Percentiles rank a stretch among this genome's conserved stretches.
These are phyloP conservation scores for Leucaena leucocephala DNA, from an alignment of 306 rosid genomes.

Conservation along the genomic window DNA sequence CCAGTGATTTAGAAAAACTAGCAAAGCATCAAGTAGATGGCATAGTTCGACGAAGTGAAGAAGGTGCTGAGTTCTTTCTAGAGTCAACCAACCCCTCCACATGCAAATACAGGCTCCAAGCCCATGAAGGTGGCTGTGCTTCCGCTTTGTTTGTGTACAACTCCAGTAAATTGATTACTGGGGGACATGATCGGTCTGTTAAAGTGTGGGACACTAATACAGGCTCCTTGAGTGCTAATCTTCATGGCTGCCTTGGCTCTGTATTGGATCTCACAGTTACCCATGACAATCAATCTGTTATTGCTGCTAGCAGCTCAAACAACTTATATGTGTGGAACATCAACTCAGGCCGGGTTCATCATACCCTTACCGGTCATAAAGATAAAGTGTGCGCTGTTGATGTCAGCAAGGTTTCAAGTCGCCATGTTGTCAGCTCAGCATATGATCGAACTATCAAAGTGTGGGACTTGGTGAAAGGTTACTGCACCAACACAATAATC, in stretches of 20 bases:
- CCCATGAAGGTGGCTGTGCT: constrained; percentile 98
- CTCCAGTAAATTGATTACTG: constrained; percentile 79
- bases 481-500: constrained; percentile 86
- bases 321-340: constrained; percentile 89
- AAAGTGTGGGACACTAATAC: constrained; percentile 90
- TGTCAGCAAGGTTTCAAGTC: constrained; percentile 85
- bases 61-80: constrained; percentile 86
- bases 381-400: constrained; percentile 99
- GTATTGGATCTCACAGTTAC: constrained; percentile 86
- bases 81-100: constrained; percentile 76
- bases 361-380: constrained; percentile 85
- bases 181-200: constrained; percentile 92
- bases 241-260: constrained; percentile 90
- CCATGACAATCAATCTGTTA: constrained; percentile 81
- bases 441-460: constrained; percentile 95
- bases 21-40: constrained; percentile 98
- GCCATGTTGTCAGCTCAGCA: constrained; percentile 88
- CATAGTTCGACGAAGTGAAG: constrained; percentile 92
- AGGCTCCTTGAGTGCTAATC: constrained; percentile 64
- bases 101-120: constrained; percentile 69
- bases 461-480: constrained; percentile 95
- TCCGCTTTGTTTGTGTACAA: constrained; percentile 76
- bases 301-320: constrained; percentile 99
- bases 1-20: constrained; percentile 86
- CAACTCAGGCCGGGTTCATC: constrained; percentile 79